Base-by-base conservation (phyloP, 2,329 filamentous ascomycete species). In the Exophiala sp. region DNA sequence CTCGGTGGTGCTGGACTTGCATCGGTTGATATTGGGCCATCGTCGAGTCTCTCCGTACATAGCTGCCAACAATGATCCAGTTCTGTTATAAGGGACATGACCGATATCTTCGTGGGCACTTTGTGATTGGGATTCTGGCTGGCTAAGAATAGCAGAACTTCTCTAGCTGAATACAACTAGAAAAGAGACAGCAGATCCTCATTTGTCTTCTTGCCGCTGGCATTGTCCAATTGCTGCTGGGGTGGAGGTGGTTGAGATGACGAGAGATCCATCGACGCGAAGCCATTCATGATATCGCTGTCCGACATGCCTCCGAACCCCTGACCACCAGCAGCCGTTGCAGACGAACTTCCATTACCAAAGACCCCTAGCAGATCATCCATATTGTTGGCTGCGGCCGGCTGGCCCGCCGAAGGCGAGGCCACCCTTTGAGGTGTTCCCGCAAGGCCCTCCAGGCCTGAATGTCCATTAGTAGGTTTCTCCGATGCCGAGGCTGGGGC, bases 401-500 rank as follows among this genome's bases (percentile, higher is more conserved):
- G 47, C 24, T 58, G 56, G 46, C 65, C 61, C 49, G 68, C 62
- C 3, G 71, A 66, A 1, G 75, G 73, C 2, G 73, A 71, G 53
- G 61, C 67, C 54, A 72, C 69, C 40, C 74, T 70, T 18, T 76
- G 68, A n/a, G 78, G 75, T 18, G 76, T 73, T 13, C 81, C 80
- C 2, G 80, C 81, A 29, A 75, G 63, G 14, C 72, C 73, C 62
- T 75, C 73, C 2, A 75, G 66, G 43, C 85, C 83, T 53, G 86
- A 87, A 65, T 88, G 73, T 49, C 82, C 83, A 51, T 67, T 67
- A 69, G 67, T 61, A 13, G 81, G 77, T 56, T 81, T 74, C 48
- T 79, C 79, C 58, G 90, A 85, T 44, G 88, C 77, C 10, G 87
- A 91, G n/a, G 93, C 91, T 2, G 91, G 91, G 2, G 86, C 90